phyloP scores from a whole-genome alignment of 192 early-diverging fungal genomes.

The Obelidium mucronatum region DNA sequence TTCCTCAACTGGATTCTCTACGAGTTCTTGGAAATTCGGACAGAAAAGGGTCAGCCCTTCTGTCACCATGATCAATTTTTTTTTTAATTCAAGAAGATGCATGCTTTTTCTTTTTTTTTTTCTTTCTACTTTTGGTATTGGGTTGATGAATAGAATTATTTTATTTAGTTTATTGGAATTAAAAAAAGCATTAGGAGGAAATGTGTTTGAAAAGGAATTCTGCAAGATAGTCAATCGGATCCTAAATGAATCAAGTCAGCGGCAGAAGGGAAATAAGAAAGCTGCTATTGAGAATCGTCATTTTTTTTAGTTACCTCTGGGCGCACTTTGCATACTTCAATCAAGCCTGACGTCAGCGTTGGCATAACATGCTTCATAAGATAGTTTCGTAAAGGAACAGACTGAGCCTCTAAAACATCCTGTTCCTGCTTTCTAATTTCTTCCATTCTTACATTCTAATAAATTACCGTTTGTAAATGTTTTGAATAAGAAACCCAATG shows the following conservation, averaged over 20 bases:
- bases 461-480: constrained; percentile 7
- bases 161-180: background rate
- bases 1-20: too few relatives aligned
- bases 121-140: too few relatives aligned
- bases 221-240: constrained; percentile 67
- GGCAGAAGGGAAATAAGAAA: background rate
- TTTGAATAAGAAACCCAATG: background rate
- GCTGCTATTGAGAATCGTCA: background rate
- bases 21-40: too few relatives aligned
- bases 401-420: constrained; percentile 68
- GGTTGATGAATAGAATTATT: too few relatives aligned
- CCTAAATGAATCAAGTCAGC: constrained; percentile 25
- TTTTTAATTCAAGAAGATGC: too few relatives aligned
- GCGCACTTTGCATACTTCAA: constrained; percentile 67
- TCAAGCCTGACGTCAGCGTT: constrained; percentile 65
- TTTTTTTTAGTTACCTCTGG: constrained; percentile 54
- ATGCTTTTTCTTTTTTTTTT: too few relatives aligned
- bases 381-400: constrained; percentile 66
- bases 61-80: too few relatives aligned
- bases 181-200: background rate
- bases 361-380: constrained; percentile 71
- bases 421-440: constrained; percentile 70
- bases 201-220: constrained; percentile 62
- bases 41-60: too few relatives aligned
- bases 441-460: constrained; percentile 58